A percentile compares a stretch with the other conserved stretches of the same genome.
Conservation (phyloP, 2,329 filamentous ascomycete species). For the Trichoderma harzianum region DNA sequence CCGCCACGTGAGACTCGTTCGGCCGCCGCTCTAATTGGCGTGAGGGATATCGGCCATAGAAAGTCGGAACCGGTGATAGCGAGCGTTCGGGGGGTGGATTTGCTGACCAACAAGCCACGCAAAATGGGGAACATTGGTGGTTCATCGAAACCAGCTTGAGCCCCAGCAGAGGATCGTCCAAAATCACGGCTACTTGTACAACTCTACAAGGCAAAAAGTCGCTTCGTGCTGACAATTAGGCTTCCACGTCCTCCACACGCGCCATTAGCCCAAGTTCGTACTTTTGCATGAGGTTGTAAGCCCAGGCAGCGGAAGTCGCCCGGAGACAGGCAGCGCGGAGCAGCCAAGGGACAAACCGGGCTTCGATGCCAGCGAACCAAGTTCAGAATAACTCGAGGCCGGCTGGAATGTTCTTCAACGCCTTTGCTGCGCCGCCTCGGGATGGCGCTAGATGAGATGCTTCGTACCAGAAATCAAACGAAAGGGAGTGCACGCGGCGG, state of each 20-base stretch:
- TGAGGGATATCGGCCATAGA: slow-evolving; percentile 16
- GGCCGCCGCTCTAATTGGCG: slow-evolving; percentile 16
- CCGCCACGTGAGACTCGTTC: slow-evolving; percentile 31
- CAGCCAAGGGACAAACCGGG: background rate
- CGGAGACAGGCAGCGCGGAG: background rate
- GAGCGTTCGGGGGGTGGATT: background rate
- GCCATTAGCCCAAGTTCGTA: background rate
- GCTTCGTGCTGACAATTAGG: slow-evolving; percentile 2
- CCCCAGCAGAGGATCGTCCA: slow-evolving; percentile 3
- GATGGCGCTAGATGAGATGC: background rate
- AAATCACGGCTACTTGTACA: background rate
- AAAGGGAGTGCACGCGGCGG: background rate
- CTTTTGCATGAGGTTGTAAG: background rate
- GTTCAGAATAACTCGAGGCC: background rate
- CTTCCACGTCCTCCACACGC: background rate
- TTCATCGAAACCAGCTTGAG: slow-evolving; percentile 8
- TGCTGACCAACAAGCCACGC: slow-evolving; percentile 12
- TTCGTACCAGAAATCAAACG: background rate
- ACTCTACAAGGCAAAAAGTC: background rate
- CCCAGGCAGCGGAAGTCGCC: background rate
- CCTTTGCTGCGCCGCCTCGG: background rate
- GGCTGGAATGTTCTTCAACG: slow-evolving; percentile 7
- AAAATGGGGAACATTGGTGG: slow-evolving; percentile 8
- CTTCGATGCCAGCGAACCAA: background rate
- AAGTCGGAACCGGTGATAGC: slow-evolving; percentile 19